phyloP scores from a whole-genome alignment of 108 stramenopile species.

The Nannochloropsis gaditana region DNA sequence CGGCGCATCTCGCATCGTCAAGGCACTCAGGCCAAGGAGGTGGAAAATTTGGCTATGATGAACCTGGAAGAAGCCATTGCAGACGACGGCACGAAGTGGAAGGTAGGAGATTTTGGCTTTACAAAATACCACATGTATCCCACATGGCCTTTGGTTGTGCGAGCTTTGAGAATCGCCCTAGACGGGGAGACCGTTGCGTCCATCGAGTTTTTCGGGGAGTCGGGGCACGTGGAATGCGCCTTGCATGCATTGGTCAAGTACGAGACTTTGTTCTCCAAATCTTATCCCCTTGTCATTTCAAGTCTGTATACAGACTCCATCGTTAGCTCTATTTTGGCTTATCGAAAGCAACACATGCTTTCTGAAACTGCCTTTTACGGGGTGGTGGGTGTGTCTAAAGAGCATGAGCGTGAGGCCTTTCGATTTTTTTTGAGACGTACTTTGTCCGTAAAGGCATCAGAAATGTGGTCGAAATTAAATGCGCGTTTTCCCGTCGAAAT shows the following conservation, averaged over 20 bases:
- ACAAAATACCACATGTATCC: neutral
- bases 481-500: neutral
- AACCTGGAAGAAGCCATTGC: neutral
- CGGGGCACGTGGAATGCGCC: neutral
- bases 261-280: neutral
- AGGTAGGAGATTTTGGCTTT: neutral
- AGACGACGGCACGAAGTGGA: slow-evolving; percentile 2
- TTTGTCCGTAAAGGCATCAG: neutral
- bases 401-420: neutral
- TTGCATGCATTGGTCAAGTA: neutral
- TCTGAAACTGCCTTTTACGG: neutral
- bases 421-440: neutral
- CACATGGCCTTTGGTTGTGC: neutral
- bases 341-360: neutral
- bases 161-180: neutral
- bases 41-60: neutral
- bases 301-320: neutral
- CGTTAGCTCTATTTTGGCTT: neutral
- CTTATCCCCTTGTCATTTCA: neutral
- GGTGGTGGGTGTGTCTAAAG: neutral
- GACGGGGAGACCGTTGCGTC: neutral
- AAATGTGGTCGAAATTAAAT: neutral
- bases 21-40: neutral
- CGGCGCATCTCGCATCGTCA: neutral
- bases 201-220: neutral